Base-by-base conservation (phyloP, 2,329 filamentous ascomycete genomes). In the Claviceps humidiphila region DNA sequence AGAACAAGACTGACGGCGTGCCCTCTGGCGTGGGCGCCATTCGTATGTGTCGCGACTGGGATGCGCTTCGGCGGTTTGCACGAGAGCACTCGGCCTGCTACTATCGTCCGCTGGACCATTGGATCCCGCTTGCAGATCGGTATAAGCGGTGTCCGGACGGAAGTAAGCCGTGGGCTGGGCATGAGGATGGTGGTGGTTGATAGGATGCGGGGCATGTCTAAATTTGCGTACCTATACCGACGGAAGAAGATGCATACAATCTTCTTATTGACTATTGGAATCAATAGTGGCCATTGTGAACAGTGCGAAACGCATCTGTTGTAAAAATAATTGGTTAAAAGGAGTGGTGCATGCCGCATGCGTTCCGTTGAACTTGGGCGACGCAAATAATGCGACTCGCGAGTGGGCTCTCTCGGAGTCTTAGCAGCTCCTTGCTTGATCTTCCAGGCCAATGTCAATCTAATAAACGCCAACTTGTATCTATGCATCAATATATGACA, bases 1-100 rank as follows among this genome's bases (percentile, higher is more conserved):
- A 26, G 41, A 51, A 51, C 37, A 37, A 38, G 7, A 51, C 49
- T 4, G 54, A 57, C 30, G 9, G 41, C 8, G 43, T 45, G n/a
- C 24, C 44, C 24, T 57, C 55, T 20, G 60, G 62, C 1, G 37
- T 61, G 3, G 54, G 51, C 5, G 59, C 65, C 51, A 50, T 57
- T 17, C 61, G 61, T 5, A 53, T 49, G 50, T 66, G 64, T 49
- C 56, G 62, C 2, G 53, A 57, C 47, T 66, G 63, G 62, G 52
- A 53, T 11, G 51, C 59, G 30, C 54, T 66, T 1, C 58, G 61
- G 48, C 41, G 24, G 7, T 66, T 58, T 53, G 58, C 60, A 3
- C 50, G 44, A 26, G 24, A 52, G 2, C 54, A 62, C 40, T 61
- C 51, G 22, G 51, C 54, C 5, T 55, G 54, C 44, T 55, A 51